Percentiles rank a stretch among this genome's conserved stretches.
These are phyloP conservation scores for Myxozyma melibiosi DNA, from an alignment of 805 yeast species.

Conservation along the genomic window DNA sequence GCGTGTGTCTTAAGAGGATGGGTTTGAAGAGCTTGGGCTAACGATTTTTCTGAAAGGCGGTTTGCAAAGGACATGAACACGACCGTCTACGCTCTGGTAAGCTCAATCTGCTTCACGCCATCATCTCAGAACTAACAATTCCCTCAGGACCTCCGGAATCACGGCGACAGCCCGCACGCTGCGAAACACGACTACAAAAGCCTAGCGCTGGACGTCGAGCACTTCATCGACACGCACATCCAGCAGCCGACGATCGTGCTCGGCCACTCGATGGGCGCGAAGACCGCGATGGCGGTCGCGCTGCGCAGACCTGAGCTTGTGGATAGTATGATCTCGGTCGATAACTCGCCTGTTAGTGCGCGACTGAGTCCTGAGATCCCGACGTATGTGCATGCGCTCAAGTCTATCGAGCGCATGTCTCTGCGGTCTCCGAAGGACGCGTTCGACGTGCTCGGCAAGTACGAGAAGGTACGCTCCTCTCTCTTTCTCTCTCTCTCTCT, in stretches of 20 bases:
- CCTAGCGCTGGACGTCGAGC: slow-evolving; percentile 82
- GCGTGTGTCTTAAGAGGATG: slow-evolving; percentile 41
- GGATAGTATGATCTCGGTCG: slow-evolving; percentile 71
- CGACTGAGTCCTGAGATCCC: slow-evolving; percentile 62
- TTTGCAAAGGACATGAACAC: slow-evolving; percentile 43
- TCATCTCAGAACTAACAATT: background rate
- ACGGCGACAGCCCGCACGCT: slow-evolving; percentile 88
- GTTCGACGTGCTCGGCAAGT: slow-evolving; percentile 59
- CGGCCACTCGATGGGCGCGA: slow-evolving; percentile 73
- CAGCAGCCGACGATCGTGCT: slow-evolving; percentile 42
- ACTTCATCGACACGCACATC: slow-evolving; percentile 56
- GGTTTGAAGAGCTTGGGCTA: background rate
- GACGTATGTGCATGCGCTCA: slow-evolving; percentile 64
- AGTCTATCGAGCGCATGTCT: slow-evolving; percentile 53
- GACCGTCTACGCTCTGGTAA: slow-evolving; percentile 42
- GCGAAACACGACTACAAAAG: slow-evolving; percentile 73
- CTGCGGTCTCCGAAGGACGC: slow-evolving; percentile 65
- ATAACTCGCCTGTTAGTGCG: slow-evolving; percentile 82
- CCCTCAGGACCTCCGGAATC: slow-evolving; percentile 72
- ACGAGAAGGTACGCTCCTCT: slow-evolving; percentile 47
- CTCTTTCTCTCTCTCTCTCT: background rate
- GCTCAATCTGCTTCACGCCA: background rate
- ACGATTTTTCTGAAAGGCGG: slow-evolving; percentile 44
- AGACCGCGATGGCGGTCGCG: slow-evolving; percentile 85
- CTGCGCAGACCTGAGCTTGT: slow-evolving; percentile 65